Conservation (phyloP, 108 stramenopile genomes). For the Cyclotella distinguenda region DNA sequence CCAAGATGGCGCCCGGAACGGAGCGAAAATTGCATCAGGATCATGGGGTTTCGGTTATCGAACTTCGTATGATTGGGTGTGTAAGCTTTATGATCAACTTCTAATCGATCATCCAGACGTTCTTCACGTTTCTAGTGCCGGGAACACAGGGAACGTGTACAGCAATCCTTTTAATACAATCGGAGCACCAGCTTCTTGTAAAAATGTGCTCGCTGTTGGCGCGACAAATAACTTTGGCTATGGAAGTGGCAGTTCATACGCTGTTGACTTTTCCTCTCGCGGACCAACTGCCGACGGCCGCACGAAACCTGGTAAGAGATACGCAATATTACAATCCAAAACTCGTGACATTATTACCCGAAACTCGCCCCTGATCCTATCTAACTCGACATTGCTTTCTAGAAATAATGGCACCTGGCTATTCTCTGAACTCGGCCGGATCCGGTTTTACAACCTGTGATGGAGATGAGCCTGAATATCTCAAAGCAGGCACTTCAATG, state of each 20-base stretch:
- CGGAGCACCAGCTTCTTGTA: constrained; percentile 55
- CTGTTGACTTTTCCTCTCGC: constrained; percentile 53
- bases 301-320: constrained; percentile 60
- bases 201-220: constrained; percentile 68
- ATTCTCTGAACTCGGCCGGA: constrained; percentile 48
- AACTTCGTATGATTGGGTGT: constrained; percentile 25
- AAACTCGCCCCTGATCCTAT: not conserved
- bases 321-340: no score
- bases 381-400: no score
- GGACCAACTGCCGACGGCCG: constrained; percentile 70
- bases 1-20: not conserved
- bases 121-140: constrained; percentile 59
- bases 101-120: constrained; percentile 41
- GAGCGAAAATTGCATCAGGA: constrained; percentile 23
- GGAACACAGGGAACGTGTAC: constrained; percentile 54
- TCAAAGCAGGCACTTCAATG: constrained; percentile 56
- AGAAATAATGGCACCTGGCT: constrained; percentile 74
- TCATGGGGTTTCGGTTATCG: constrained; percentile 29
- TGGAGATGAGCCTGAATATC: constrained; percentile 10
- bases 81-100: constrained; percentile 18
- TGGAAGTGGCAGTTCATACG: constrained; percentile 34
- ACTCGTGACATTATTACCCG: no score
- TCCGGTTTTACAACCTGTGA: constrained; percentile 23
- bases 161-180: constrained; percentile 45
- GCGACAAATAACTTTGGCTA: constrained; percentile 39